A percentile compares a stretch with the other conserved stretches of the same genome.
These are phyloP conservation scores for Echinosophora koreensis DNA, from an alignment of 306 rosid species.

Conservation along the genomic window DNA sequence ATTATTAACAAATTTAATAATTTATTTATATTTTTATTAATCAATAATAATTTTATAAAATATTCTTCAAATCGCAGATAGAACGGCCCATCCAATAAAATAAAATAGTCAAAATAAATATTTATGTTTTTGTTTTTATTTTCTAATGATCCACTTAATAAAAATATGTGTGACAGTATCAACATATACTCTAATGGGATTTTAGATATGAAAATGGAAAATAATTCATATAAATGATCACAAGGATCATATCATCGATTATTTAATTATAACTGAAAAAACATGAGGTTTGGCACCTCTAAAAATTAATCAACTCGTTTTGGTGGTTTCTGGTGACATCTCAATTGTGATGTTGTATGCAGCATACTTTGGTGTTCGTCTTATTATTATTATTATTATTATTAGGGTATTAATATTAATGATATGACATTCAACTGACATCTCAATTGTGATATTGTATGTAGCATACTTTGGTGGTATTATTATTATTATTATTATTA, in stretches of 20 bases:
- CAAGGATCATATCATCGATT: neutral
- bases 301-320: neutral
- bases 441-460: neutral
- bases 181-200: neutral
- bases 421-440: no score
- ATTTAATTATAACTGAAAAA: neutral
- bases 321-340: neutral
- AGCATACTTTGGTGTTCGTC: neutral
- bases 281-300: neutral
- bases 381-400: no score
- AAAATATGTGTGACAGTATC: neutral
- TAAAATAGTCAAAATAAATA: no score
- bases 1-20: no score
- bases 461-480: neutral
- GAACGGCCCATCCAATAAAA: no score
- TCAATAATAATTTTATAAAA: no score
- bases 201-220: neutral
- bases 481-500: no score
- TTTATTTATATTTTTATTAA: no score
- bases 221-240: neutral
- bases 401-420: no score
- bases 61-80: no score
- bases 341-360: neutral
- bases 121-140: no score
- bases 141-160: no score